phyloP scores from a whole-genome alignment of 352 stramenopile species.

The Aphanomyces invadans region DNA sequence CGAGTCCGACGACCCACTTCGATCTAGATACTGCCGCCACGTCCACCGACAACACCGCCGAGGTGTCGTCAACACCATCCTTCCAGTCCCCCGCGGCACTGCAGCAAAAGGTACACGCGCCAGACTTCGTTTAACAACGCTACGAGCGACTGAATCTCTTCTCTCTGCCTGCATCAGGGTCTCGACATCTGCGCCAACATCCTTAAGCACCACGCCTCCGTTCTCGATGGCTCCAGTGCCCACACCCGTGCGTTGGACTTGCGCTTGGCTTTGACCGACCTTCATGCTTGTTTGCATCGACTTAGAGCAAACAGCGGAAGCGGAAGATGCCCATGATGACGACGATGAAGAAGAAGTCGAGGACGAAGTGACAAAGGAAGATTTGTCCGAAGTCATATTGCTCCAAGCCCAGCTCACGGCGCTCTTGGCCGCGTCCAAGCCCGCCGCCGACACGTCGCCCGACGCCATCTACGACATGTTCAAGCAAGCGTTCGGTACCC shows the following conservation, averaged over 20 bases:
- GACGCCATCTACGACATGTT: conserved; percentile 47
- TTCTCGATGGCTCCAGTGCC: too few species aligned
- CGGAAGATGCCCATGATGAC: conserved; percentile 23
- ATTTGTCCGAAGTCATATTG: conserved; percentile 39
- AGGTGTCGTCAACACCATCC: background rate
- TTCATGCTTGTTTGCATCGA: too few species aligned
- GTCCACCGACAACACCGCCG: conserved; percentile 23
- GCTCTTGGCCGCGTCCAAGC: conserved; percentile 31
- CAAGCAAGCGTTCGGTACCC: conserved; percentile 37
- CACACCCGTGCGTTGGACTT: conserved; percentile 24
- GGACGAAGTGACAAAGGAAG: conserved; percentile 27
- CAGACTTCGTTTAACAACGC: too few species aligned
- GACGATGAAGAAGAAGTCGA: conserved; percentile 22
- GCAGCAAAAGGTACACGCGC: conserved; percentile 21
- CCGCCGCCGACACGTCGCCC: too few species aligned
- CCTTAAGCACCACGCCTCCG: conserved; percentile 32
- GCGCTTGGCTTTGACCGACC: too few species aligned
- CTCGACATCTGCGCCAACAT: conserved; percentile 30
- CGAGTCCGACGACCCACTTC: background rate
- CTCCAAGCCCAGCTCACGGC: conserved; percentile 54
- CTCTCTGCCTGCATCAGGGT: conserved; percentile 10
- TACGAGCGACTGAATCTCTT: background rate
- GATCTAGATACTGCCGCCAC: conserved; percentile 19
- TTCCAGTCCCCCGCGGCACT: conserved; percentile 23
- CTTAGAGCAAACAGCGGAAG: too few species aligned